Evolutionary conservation across 2,329 filamentous ascomycete genomes (phyloP), one percentile per base, ranked within the genome.

Genomic region (Fusarium sp.): DNA sequence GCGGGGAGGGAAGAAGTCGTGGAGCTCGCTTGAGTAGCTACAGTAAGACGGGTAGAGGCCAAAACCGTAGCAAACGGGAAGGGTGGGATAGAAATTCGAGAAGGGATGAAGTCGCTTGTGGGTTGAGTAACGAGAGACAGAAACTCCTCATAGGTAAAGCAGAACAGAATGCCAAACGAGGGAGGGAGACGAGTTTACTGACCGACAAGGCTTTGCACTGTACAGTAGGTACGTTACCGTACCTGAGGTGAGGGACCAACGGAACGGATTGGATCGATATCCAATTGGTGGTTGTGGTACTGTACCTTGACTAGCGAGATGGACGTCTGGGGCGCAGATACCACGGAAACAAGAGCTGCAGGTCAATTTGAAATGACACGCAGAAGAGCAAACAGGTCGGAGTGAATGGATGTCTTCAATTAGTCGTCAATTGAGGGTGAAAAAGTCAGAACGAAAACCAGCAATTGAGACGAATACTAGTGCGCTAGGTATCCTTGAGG

Each of bases 1-100:
- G 65, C 51, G 60, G 69, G 65, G 61, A 58, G 57, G 51, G 54
- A 74, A 77, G 74, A 71, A 66, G 46, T 58, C 65, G 65, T 67
- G 61, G 69, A 72, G 61, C 51, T 64, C 66, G 69, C 40, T 49
- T 37, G 54, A 32, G 30, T 20, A 58, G 56, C 42, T 57, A 64
- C 55, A 45, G 49, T 40, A 56, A 49, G 49, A 46, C 30, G 42
- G 40, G 40, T 52, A 48, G 54, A 57, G 65, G 57, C 61, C 51
- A 53, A 58, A 56, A 45, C 44, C 48, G 62, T 52, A 29, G 42
- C 42, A 56, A 32, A 24, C 20, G 56, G 51, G 29, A 55, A 49
- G 25, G 25, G 30, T 14, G 46, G 25, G 44, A 52, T 49, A 55
- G 41, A 55, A 54, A 47, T 25, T 45, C 34, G 41, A 57, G 47